Evolutionary conservation across 208 protist species (phyloP).

Genomic region (Leishmania martiniquensis): DNA sequence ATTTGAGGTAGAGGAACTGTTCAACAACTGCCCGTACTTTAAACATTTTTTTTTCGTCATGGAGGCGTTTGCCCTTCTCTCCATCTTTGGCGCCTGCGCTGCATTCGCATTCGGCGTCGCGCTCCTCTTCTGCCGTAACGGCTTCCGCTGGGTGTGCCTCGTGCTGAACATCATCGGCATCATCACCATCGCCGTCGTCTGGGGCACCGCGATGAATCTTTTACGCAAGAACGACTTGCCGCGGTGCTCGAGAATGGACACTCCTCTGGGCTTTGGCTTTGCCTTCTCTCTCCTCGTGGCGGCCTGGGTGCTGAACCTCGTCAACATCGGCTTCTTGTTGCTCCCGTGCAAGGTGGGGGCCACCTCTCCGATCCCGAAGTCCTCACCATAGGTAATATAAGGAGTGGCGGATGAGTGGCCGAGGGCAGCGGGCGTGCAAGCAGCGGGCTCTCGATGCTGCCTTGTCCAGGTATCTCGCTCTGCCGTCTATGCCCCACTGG

Average conservation of each 20-base stretch:
- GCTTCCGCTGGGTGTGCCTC: slow-evolving; percentile 40
- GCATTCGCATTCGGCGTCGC: slow-evolving; percentile 40
- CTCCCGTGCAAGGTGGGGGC: slow-evolving; percentile 30
- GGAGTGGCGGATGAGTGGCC: too few relatives aligned
- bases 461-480: too few relatives aligned
- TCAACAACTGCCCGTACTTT: slow-evolving; percentile 20
- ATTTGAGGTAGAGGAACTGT: slow-evolving; percentile 14
- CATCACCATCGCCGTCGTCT: slow-evolving; percentile 21
- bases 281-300: slow-evolving; percentile 45
- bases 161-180: slow-evolving; percentile 35
- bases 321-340: slow-evolving; percentile 49
- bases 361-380: too few relatives aligned
- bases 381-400: too few relatives aligned
- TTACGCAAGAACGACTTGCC: slow-evolving; percentile 16
- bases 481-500: too few relatives aligned
- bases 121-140: slow-evolving; percentile 51
- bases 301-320: slow-evolving; percentile 41
- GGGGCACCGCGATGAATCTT: slow-evolving; percentile 20
- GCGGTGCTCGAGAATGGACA: not conserved
- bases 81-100: slow-evolving; percentile 31
- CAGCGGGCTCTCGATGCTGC: too few relatives aligned
- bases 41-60: slow-evolving; percentile 33
- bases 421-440: too few relatives aligned
- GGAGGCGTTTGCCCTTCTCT: slow-evolving; percentile 44
- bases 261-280: slow-evolving; percentile 36